Conservation (phyloP, 352 stramenopile species). For the Peronospora farinosa region DNA sequence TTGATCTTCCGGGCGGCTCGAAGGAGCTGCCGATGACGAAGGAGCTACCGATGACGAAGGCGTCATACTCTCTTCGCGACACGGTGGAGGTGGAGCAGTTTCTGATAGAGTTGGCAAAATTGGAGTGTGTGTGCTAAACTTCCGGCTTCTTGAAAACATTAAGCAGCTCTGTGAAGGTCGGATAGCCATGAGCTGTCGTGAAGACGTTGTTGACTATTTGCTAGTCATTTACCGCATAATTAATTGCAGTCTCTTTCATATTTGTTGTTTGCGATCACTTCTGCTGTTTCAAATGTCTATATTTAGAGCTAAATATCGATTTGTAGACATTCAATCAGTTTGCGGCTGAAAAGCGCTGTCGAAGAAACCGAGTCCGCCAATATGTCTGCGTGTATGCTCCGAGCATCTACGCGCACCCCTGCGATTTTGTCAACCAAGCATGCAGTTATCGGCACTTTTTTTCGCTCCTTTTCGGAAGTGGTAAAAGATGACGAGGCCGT, state of each 20-base stretch:
- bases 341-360: slow-evolving; percentile 20
- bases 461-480: slow-evolving; percentile 43
- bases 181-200: slow-evolving; percentile 1
- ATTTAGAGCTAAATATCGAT: slow-evolving; percentile 6
- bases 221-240: slow-evolving; percentile 20
- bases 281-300: slow-evolving; percentile 7
- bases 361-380: slow-evolving; percentile 4
- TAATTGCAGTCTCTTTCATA: slow-evolving; percentile 27
- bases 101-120: slow-evolving; percentile 37
- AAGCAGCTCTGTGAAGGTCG: slow-evolving; percentile 1
- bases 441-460: slow-evolving; percentile 8
- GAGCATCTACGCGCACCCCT: slow-evolving; percentile 25
- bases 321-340: slow-evolving; percentile 10
- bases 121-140: slow-evolving; percentile 36
- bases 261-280: slow-evolving; percentile 6
- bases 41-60: slow-evolving; percentile 47
- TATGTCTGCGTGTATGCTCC: slow-evolving; percentile 43
- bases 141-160: neutral
- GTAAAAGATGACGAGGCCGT: slow-evolving; percentile 34
- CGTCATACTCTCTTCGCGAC: slow-evolving; percentile 52
- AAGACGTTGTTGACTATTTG: neutral
- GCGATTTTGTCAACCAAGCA: slow-evolving; percentile 11
- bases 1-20: slow-evolving; percentile 40
- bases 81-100: slow-evolving; percentile 55
- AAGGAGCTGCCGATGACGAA: slow-evolving; percentile 46